Conservation (phyloP, 169 alveolate genomes). For the Plasmodium gonderi region DNA sequence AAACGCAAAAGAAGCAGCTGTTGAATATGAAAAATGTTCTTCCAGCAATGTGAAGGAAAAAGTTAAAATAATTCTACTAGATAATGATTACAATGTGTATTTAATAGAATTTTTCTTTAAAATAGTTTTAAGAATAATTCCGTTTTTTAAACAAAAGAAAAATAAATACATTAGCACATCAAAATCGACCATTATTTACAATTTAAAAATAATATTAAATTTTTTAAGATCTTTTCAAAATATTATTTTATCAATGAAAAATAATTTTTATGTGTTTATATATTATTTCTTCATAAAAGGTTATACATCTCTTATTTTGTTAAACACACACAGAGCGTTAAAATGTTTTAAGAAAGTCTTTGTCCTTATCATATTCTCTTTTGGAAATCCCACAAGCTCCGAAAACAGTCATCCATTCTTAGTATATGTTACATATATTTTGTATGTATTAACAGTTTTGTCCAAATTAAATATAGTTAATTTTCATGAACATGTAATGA, state of each 20-base stretch:
- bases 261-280: conserved; percentile 54
- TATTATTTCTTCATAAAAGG: conserved; percentile 68
- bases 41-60: background rate
- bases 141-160: conserved; percentile 34
- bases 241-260: conserved; percentile 55
- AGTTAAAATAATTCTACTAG: conserved; percentile 43
- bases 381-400: conserved; percentile 63
- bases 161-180: background rate
- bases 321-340: conserved; percentile 38
- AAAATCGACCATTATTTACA: conserved; percentile 50
- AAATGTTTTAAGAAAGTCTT: conserved; percentile 62
- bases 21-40: background rate
- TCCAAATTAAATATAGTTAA: conserved; percentile 40
- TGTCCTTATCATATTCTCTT: conserved; percentile 55
- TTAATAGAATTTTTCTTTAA: conserved; percentile 58
- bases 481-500: conserved; percentile 15
- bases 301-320: conserved; percentile 38
- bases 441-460: conserved; percentile 49
- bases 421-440: conserved; percentile 66
- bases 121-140: conserved; percentile 62
- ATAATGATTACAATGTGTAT: conserved; percentile 52
- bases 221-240: conserved; percentile 51
- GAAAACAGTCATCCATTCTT: conserved; percentile 55
- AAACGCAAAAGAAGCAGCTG: conserved; percentile 7
- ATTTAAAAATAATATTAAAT: conserved; percentile 35